These are phyloP conservation scores for Nigrospora osmanthi DNA, from an alignment of 2,329 filamentous ascomycete species.

Conservation along the genomic window DNA sequence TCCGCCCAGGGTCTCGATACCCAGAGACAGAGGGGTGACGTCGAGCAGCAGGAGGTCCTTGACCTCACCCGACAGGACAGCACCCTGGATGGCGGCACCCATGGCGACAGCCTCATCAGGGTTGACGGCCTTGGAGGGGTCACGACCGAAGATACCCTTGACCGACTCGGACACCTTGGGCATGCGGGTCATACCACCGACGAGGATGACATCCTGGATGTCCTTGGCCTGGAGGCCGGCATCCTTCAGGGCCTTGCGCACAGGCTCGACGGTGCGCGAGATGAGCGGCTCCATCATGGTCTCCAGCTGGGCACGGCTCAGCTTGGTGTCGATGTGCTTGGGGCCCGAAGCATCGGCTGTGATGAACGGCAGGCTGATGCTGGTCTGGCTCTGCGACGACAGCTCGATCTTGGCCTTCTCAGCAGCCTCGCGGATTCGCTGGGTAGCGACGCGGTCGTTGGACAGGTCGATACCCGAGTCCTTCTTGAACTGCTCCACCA, in stretches of 20 bases:
- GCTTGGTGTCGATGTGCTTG: conserved; percentile 97
- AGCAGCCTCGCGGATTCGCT: conserved; percentile 96
- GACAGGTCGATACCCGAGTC: conserved; percentile 87
- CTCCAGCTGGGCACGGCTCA: conserved; percentile 89
- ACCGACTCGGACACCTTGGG: conserved; percentile 95
- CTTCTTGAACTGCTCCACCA: conserved; percentile 95
- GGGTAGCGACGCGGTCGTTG: conserved; percentile 92
- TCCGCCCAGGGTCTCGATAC: conserved; percentile 97
- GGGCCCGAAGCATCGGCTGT: conserved; percentile 91
- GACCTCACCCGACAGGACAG: conserved; percentile 91
- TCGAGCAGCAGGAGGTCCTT: conserved; percentile 93
- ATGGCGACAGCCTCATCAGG: conserved; percentile 97
- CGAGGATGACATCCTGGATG: conserved; percentile 95
- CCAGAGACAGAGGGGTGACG: conserved; percentile 90
- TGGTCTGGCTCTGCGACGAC: conserved; percentile 88
- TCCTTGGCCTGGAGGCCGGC: conserved; percentile 85
- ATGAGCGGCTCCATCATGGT: conserved; percentile 87
- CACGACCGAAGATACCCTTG: conserved; percentile 93
- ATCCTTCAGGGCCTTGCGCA: conserved; percentile 95
- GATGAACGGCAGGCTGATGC: conserved; percentile 98
- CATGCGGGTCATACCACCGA: conserved; percentile 99
- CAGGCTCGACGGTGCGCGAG: conserved; percentile 77
- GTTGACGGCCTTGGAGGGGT: conserved; percentile 97
- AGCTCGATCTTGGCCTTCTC: conserved; percentile 99
- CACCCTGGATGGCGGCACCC: conserved; percentile 94